These are phyloP conservation scores for Dactylellina leptospora DNA, from an alignment of 2,329 filamentous ascomycete genomes.

Conservation along the genomic window DNA sequence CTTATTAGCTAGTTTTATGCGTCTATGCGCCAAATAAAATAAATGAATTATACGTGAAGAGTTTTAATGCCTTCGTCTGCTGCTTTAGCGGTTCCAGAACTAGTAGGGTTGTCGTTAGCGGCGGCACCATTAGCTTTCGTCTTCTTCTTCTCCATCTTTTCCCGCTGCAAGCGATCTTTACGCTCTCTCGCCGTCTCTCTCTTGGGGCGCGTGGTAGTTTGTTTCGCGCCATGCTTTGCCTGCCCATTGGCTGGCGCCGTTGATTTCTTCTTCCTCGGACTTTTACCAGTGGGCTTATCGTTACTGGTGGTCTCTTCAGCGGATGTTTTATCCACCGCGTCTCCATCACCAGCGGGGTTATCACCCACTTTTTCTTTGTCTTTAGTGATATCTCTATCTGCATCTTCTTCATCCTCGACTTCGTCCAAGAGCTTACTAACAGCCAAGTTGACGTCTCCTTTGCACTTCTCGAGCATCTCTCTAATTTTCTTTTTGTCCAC, in stretches of 20 bases:
- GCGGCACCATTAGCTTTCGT: conserved; percentile 10
- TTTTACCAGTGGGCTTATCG: conserved; percentile 1
- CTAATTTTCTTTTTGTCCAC: conserved; percentile 65
- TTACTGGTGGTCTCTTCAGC: conserved; percentile 3
- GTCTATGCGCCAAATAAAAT: not conserved
- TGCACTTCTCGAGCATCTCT: conserved; percentile 65
- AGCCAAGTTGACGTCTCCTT: conserved; percentile 66
- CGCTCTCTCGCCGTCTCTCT: conserved; percentile 38
- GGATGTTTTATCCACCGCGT: conserved; percentile 2
- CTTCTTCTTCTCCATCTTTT: conserved; percentile 45
- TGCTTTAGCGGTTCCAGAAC: not conserved
- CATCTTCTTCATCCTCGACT: conserved; percentile 59
- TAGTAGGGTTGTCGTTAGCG: not conserved
- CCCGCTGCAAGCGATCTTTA: conserved; percentile 41
- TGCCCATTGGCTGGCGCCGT: not conserved
- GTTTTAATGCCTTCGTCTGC: conserved; percentile 39
- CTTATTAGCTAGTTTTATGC: not conserved
- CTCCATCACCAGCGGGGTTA: not conserved
- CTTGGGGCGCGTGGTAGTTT: conserved; percentile 9
- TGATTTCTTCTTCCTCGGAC: conserved; percentile 3
- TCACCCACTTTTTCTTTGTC: not conserved
- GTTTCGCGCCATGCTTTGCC: not conserved
- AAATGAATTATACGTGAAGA: conserved; percentile 32
- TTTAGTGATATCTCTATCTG: not conserved
- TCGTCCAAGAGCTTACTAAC: conserved; percentile 66